Percentiles rank a stretch among this genome's conserved stretches.
Conservation (phyloP, 2,329 filamentous ascomycete species). For the Botrytis byssoidea region DNA sequence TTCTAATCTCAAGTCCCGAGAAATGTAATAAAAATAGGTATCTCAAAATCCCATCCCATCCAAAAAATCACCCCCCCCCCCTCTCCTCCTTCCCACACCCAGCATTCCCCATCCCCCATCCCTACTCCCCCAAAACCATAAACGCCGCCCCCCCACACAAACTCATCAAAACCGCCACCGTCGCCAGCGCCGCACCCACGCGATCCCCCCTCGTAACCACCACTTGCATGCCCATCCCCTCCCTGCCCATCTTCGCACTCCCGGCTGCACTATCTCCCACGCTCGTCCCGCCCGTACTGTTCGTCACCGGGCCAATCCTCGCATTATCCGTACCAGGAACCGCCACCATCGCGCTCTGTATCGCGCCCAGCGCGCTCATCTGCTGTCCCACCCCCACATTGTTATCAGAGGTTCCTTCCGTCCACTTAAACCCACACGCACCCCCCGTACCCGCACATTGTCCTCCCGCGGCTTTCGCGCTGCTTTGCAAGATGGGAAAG, state of each 20-base stretch:
- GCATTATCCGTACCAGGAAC: constrained; percentile 36
- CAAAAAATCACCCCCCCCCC: too few species aligned
- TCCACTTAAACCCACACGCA: constrained; percentile 63
- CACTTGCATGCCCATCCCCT: background rate
- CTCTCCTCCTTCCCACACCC: too few species aligned
- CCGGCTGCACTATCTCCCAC: constrained; percentile 31
- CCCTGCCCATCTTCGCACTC: background rate
- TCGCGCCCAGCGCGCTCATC: constrained; percentile 66
- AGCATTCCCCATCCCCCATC: too few species aligned
- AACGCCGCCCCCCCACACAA: constrained; percentile 28
- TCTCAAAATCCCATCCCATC: background rate
- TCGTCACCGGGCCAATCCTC: constrained; percentile 42
- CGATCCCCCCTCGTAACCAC: constrained; percentile 42
- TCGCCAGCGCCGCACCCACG: constrained; percentile 46
- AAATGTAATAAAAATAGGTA: background rate
- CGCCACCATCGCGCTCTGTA: constrained; percentile 43
- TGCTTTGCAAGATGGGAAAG: constrained; percentile 53
- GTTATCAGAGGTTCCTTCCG: constrained; percentile 52
- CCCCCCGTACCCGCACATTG: constrained; percentile 59
- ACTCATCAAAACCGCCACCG: constrained; percentile 37
- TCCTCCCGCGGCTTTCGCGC: constrained; percentile 52
- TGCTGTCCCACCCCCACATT: constrained; percentile 65
- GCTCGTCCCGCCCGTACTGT: constrained; percentile 40
- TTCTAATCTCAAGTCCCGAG: background rate
- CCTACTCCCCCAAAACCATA: constrained; percentile 21